Percentiles rank a stretch among this genome's conserved stretches.
Conservation (phyloP, 148 eudicot species). For the Polygonum maritimum region DNA sequence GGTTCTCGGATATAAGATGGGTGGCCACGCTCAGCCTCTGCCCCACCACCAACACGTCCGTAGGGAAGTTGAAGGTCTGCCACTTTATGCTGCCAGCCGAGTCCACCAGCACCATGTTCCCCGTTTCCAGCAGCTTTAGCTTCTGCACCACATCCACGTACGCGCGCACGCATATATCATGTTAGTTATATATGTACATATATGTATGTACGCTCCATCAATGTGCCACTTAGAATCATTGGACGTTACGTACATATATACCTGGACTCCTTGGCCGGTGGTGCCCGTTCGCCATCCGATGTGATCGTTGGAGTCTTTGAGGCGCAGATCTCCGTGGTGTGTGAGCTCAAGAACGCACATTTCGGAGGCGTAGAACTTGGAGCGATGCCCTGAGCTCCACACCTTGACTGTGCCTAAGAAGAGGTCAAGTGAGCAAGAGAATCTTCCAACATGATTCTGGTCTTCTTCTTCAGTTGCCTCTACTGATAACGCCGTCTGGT, state of each 20-base stretch:
- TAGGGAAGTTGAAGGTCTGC: constrained; percentile 99
- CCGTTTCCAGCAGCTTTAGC: constrained; percentile 53
- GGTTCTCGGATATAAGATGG: constrained; percentile 46
- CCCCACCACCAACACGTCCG: constrained; percentile 68
- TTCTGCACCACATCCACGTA: no score
- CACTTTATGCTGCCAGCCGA: constrained; percentile 51
- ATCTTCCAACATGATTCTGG: constrained; percentile 17
- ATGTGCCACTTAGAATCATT: no score
- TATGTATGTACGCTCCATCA: background rate
- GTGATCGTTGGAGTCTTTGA: constrained; percentile 38
- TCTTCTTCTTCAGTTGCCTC: constrained; percentile 28
- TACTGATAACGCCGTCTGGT: constrained; percentile 50
- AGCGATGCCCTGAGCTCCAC: constrained; percentile 79
- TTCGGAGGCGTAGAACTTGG: constrained; percentile 43
- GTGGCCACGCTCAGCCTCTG: constrained; percentile 80
- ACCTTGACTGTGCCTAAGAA: constrained; percentile 61
- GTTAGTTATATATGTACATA: no score
- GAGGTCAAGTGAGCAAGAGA: constrained; percentile 66
- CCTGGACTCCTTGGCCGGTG: constrained; percentile 84
- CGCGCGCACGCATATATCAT: background rate
- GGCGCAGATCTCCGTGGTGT: constrained; percentile 47
- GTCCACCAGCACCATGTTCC: constrained; percentile 80
- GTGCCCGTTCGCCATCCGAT: constrained; percentile 88
- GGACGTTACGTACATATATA: no score
- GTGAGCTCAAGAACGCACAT: constrained; percentile 69